Evolutionary conservation across 345 rosid species (phyloP), one percentile per base, ranked within the genome.

Genomic region (Gossypium thurberi): DNA sequence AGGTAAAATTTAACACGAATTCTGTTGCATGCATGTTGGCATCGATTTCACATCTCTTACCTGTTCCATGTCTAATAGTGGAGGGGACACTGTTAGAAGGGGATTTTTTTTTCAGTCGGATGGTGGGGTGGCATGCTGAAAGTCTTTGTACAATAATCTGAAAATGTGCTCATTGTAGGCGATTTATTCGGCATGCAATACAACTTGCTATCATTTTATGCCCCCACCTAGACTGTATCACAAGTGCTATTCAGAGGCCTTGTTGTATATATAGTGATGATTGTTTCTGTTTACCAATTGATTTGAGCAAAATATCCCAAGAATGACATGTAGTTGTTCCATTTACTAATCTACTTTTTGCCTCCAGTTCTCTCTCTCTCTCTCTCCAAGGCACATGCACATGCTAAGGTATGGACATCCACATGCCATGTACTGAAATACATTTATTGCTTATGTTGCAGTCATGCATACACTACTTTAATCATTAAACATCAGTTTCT

Each of bases 211-310:
- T 82, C 81, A 69, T 52, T 69, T 73, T 77, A 82, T 78, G 48
- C 70, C 52, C 71, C 74, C 78, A 55, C 77, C 85, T 72, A 81
- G 79, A 63, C 82, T 51, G 56, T 42, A 15, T 67, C 74, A 12
- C 62, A 37, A 74, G 77, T 82, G 83, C 77, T 53, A 83, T 84
- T 77, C 75, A 69, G 89, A 70, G 87, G 77, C 80, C 70, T 21
- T 77, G 74, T 80, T 88, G 93, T 89, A 84, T 71, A 87, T 84
- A 87, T 75, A 77, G 86, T 76, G 84, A 82, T 67, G 72, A 80
- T 82, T 85, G 78, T 83, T 85, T 73, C 58, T 68, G 56, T 78
- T 86, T 65, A 74, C 76, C 77, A 43, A 85, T 84, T 82, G 77
- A 75, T 83, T 33, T 75, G 71, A 83, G 82, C 74, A 75, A 82